These are phyloP conservation scores for Cochliopodium minus DNA, from an alignment of 208 protist species.

Conservation along the genomic window DNA sequence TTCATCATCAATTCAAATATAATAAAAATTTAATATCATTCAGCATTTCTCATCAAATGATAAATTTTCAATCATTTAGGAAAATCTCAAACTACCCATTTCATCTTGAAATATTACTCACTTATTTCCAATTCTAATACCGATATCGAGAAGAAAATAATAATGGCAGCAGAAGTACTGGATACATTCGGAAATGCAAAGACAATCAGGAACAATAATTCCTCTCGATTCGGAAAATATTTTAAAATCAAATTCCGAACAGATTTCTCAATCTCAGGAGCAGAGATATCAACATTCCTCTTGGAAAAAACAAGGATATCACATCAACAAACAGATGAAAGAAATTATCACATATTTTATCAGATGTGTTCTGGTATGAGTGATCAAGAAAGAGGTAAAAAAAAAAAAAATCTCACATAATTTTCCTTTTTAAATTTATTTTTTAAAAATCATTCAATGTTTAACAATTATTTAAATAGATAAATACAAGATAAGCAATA, in stretches of 20 bases:
- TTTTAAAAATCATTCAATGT: no score
- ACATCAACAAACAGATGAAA: conserved; percentile 55
- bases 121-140: no score
- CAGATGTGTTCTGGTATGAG: conserved; percentile 72
- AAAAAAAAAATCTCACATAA: conserved; percentile 44
- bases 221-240: conserved; percentile 77
- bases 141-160: background rate
- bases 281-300: conserved; percentile 60
- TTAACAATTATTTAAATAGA: no score
- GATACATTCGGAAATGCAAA: conserved; percentile 77
- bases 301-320: conserved; percentile 77
- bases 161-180: conserved; percentile 55
- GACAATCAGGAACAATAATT: conserved; percentile 74
- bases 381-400: conserved; percentile 43
- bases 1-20: no score
- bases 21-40: no score
- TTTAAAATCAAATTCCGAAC: conserved; percentile 76
- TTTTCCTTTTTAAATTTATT: no score
- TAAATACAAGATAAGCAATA: no score
- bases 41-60: no score
- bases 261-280: conserved; percentile 51
- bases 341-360: conserved; percentile 87
- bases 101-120: no score
- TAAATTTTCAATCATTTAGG: no score
- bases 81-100: no score